These are phyloP conservation scores for Rubroboletus pulcherrimus DNA, from an alignment of 768 basidiomycete species.

Conservation along the genomic window DNA sequence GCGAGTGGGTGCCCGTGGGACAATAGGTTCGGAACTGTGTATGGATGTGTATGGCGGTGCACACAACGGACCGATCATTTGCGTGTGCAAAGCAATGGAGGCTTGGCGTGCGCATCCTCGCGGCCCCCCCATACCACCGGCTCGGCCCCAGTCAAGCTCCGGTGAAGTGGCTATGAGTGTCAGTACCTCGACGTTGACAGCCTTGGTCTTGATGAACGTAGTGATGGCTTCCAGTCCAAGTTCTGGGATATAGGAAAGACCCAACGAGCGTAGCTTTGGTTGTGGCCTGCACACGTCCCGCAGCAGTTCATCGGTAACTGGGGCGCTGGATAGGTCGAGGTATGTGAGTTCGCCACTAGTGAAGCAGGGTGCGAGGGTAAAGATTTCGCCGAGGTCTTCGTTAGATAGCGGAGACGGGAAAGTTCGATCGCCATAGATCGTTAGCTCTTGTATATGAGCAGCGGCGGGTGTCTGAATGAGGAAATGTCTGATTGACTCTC, in stretches of 20 bases:
- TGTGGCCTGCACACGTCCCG: conserved; percentile 54
- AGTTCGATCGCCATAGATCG: conserved; percentile 85
- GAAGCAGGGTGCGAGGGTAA: conserved; percentile 79
- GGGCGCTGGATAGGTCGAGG: conserved; percentile 85
- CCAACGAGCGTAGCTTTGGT: conserved; percentile 77
- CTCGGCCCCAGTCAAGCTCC: conserved; percentile 59
- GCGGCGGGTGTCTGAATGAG: conserved; percentile 66
- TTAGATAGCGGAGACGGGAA: conserved; percentile 68
- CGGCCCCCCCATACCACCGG: conserved; percentile 25
- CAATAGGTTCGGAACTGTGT: conserved; percentile 31
- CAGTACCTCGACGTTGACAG: conserved; percentile 79
- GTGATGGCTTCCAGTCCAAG: conserved; percentile 64
- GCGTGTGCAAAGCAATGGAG: conserved; percentile 70
- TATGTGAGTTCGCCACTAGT: conserved; percentile 69
- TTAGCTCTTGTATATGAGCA: conserved; percentile 65
- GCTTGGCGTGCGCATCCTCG: conserved; percentile 59
- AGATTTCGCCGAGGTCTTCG: conserved; percentile 62
- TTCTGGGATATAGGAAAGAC: conserved; percentile 79
- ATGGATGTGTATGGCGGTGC: conserved; percentile 73
- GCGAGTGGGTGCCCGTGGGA: conserved; percentile 51
- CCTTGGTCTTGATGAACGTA: conserved; percentile 63
- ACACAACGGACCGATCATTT: conserved; percentile 77
- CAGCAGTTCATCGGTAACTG: conserved; percentile 57
- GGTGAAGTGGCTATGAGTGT: conserved; percentile 75
- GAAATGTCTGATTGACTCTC: conserved; percentile 72